Conservation (phyloP, 371 early-diverging fungal species). For the Mortierella sp. region DNA sequence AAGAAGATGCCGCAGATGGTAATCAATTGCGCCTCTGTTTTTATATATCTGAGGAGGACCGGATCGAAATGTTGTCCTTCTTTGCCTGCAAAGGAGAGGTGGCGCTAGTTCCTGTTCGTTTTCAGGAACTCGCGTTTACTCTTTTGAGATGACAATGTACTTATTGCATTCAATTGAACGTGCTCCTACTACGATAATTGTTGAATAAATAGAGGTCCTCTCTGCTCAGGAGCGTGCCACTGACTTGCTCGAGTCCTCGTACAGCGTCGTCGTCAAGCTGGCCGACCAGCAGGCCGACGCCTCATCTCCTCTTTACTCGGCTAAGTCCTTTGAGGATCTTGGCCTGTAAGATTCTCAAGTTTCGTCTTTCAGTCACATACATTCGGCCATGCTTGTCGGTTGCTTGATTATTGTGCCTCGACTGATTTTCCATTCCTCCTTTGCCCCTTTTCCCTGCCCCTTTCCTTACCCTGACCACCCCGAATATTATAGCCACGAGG, state of each 20-base stretch:
- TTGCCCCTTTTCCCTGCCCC: too few relatives aligned
- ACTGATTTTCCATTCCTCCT: too few relatives aligned
- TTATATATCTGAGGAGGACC: not conserved
- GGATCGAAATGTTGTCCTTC: not conserved
- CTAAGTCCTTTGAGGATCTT: conserved; percentile 83
- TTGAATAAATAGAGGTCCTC: conserved; percentile 23
- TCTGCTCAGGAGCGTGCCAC: conserved; percentile 52
- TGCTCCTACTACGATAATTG: not conserved
- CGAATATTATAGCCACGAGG: conserved; percentile 61
- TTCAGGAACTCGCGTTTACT: not conserved
- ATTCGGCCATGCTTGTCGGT: not conserved
- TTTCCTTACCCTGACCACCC: not conserved
- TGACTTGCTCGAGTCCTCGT: conserved; percentile 68
- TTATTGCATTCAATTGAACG: not conserved
- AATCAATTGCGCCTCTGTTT: not conserved
- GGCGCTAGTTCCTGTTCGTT: not conserved
- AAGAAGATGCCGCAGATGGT: conserved; percentile 9
- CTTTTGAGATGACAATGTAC: not conserved
- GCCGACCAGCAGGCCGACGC: conserved; percentile 82
- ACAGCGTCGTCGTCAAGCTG: conserved; percentile 85
- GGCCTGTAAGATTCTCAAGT: conserved; percentile 66
- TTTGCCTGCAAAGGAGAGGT: not conserved
- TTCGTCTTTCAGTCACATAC: not conserved
- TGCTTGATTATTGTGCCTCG: not conserved
- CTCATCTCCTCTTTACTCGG: conserved; percentile 85